phyloP scores from a whole-genome alignment of 2,329 filamentous ascomycete species.

The Colletotrichum sp. region DNA sequence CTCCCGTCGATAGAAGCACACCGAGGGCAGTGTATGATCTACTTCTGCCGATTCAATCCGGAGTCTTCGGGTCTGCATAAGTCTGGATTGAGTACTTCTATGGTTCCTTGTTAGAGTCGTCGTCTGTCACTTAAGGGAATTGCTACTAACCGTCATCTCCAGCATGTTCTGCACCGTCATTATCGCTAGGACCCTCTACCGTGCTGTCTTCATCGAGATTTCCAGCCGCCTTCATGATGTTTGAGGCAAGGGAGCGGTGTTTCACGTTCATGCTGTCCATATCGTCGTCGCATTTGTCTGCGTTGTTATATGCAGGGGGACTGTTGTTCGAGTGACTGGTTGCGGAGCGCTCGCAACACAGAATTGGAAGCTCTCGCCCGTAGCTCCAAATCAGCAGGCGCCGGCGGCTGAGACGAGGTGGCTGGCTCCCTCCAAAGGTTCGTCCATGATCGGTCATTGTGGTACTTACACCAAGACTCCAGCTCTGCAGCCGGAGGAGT shows the following conservation, averaged over 20 bases:
- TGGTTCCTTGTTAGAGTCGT: neutral
- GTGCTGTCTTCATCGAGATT: neutral
- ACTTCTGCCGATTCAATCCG: neutral
- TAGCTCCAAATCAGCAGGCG: no score
- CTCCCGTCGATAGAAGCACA: neutral
- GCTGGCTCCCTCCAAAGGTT: no score
- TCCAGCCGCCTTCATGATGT: neutral
- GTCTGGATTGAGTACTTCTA: neutral
- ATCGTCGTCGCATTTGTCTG: neutral
- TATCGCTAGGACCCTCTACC: neutral
- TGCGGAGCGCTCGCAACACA: no score
- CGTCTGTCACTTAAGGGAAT: neutral
- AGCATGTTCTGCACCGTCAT: neutral
- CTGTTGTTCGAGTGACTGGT: no score
- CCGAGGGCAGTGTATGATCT: neutral
- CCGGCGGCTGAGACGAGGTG: no score
- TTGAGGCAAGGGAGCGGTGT: neutral
- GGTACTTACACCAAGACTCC: no score
- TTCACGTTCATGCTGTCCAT: neutral
- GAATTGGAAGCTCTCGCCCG: no score
- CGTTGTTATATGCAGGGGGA: no score
- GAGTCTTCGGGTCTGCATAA: neutral
- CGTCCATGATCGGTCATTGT: no score
- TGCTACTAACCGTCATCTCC: neutral
- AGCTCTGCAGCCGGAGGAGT: no score